Percentiles rank a stretch among this genome's conserved stretches.
These are phyloP conservation scores for Kodamaea plutei DNA, from an alignment of 1,139 yeast species.

Conservation along the genomic window DNA sequence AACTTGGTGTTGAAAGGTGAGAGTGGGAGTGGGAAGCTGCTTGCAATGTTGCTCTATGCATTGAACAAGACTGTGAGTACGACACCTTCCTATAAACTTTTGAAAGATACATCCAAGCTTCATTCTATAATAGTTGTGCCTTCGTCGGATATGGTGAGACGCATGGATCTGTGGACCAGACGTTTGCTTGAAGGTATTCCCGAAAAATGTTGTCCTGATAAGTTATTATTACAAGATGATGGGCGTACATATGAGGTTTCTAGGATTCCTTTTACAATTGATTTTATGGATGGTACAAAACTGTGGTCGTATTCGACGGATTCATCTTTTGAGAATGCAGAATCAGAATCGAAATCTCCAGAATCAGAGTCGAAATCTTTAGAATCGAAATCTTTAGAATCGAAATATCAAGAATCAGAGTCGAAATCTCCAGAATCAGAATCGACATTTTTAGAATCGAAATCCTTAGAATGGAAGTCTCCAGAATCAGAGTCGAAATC, in stretches of 20 bases:
- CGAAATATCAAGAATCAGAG: not conserved
- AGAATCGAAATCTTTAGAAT: no score
- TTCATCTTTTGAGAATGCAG: conserved; percentile 1
- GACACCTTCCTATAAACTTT: conserved; percentile 18
- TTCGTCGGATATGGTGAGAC: conserved; percentile 20
- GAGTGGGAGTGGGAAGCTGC: conserved; percentile 23
- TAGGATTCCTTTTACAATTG: conserved; percentile 21
- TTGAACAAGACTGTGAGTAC: conserved; percentile 20
- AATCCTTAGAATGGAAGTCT: not conserved
- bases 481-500: no score
- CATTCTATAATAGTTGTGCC: conserved; percentile 28
- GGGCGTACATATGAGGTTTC: conserved; percentile 12
- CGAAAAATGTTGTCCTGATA: conserved; percentile 23
- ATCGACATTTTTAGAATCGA: no score
- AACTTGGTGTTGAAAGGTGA: conserved; percentile 19
- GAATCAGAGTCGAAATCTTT: not conserved
- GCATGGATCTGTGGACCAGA: conserved; percentile 15
- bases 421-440: no score
- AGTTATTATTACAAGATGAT: conserved; percentile 9
- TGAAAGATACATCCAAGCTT: conserved; percentile 10
- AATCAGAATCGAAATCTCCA: not conserved
- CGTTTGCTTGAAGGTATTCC: conserved; percentile 18
- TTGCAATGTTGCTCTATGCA: conserved; percentile 21
- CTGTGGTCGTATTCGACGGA: conserved; percentile 4
- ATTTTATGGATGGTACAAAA: conserved; percentile 11